Percentiles rank a stretch among this genome's conserved stretches.
Evolutionary conservation across 23 red algal species (phyloP).

Genomic region (Gracilaria caudata): DNA sequence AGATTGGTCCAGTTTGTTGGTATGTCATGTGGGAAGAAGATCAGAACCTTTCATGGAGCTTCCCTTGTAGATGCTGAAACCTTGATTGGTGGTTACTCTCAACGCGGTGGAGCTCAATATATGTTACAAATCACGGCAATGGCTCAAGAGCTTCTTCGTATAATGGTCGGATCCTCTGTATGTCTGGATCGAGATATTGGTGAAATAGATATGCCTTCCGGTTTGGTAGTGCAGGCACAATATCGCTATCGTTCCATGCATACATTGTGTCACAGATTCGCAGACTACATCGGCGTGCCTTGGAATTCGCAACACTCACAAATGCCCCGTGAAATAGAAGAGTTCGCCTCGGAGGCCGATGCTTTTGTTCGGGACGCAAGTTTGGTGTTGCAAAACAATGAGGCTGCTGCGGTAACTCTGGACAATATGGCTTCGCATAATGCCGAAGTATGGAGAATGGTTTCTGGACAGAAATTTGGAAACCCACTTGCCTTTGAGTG

Average conservation of each 20-base stretch:
- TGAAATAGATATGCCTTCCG: neutral
- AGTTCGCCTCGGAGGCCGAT: neutral
- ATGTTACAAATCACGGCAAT: neutral
- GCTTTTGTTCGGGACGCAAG: neutral
- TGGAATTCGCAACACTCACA: neutral
- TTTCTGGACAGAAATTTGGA: neutral
- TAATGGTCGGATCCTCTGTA: neutral
- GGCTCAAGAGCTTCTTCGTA: constrained; percentile 20
- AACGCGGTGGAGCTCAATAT: constrained; percentile 1
- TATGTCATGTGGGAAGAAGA: constrained; percentile 34
- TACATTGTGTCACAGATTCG: too few relatives aligned
- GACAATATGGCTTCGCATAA: neutral
- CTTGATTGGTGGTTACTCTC: constrained; percentile 48
- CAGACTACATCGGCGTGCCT: neutral
- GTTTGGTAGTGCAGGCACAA: neutral
- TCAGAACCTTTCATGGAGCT: constrained; percentile 42
- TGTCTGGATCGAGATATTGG: neutral
- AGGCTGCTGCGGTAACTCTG: neutral
- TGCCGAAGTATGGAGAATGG: constrained; percentile 6
- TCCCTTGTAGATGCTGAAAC: constrained; percentile 44
- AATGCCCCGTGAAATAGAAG: neutral
- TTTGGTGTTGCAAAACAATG: neutral
- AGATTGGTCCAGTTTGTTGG: constrained; percentile 37
- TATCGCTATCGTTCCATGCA: neutral
- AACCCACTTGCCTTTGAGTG: constrained; percentile 68